Evolutionary conservation across 192 early-diverging fungal genomes (phyloP), one percentile per base, ranked within the genome.

Genomic region (Cladochytrium replicatum): DNA sequence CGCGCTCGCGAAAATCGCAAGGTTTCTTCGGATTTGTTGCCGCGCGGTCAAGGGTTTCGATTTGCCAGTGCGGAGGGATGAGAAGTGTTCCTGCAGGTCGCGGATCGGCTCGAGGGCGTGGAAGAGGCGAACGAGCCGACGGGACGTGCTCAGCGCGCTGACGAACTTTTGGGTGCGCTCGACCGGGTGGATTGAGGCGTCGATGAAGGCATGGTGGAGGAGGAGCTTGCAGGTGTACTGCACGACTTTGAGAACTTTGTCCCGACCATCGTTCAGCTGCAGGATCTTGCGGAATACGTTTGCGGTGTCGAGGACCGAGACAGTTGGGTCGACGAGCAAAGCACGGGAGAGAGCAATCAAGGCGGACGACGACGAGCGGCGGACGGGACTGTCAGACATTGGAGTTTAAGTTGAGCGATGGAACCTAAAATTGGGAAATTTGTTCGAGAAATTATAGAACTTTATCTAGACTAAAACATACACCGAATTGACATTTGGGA

Each of bases 221-320:
- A 84, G 58, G n/a, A 86, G 54, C 48, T 91, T 91, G 50, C 76
- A 55, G 32, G 69, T 58, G 54, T 91, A 91, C 53, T 91, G 88
- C 25, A 83, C 50, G 24, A 81, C 53, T 48, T 91, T 91, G 45
- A 91, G 66, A 11, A 75, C 66, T 58, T 91, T 91, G 68, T 91
- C 89, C 11, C 89, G 74, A 26, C 89, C 89, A 48, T 91, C 89
- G 41, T 82, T 74, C 15, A 83, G 55, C 19, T 74, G 66, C 6
- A 87, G 66, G 11, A 85, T 57, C 45, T 76, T 75, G 26, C 78
- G 72, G 19, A 88, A 60, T 32, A 81, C 49, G 6, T 70, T 41
- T 22, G 58, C 13, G 0, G 48, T 41, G 9, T 61, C 9, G 26
- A 66, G 43, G 49, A 54, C 6, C 31, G 49, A 22, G n/a, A n/a